Evolutionary conservation across 768 basidiomycete genomes (phyloP).

Genomic region (Tulasnella sp.): DNA sequence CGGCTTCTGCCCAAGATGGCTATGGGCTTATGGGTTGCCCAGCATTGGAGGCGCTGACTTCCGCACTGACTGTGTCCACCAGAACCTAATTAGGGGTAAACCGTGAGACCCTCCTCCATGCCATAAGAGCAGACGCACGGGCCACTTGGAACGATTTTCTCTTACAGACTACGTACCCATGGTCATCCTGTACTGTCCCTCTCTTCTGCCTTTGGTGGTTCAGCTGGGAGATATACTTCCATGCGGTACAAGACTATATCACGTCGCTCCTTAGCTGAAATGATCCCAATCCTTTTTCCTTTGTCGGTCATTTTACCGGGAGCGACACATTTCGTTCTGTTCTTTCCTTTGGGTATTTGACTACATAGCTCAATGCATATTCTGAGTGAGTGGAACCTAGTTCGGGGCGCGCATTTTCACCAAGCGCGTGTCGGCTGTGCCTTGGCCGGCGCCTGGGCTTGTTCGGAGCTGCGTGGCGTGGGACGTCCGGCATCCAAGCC

Average conservation of each 20-base stretch:
- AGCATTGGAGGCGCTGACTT: too few species aligned
- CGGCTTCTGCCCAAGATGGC: too few species aligned
- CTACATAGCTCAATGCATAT: background rate
- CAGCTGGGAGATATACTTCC: background rate
- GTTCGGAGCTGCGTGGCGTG: slow-evolving; percentile 5
- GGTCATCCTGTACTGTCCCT: background rate
- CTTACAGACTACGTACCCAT: background rate
- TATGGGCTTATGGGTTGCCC: too few species aligned
- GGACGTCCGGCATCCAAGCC: background rate
- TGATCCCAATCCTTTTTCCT: background rate
- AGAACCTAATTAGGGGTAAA: too few species aligned
- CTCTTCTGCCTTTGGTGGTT: background rate
- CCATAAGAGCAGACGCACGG: background rate
- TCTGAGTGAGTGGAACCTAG: too few species aligned
- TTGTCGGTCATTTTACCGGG: background rate
- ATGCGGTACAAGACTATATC: background rate
- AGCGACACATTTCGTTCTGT: background rate
- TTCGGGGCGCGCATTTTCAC: background rate
- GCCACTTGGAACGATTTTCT: background rate
- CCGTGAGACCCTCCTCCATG: background rate
- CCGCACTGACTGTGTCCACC: too few species aligned
- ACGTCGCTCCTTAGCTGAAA: background rate
- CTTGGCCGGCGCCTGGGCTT: background rate
- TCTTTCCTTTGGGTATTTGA: background rate
- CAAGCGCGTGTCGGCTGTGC: background rate